Base-by-base conservation (phyloP, 495 filamentous ascomycete genomes). In the Lasiosphaeria hispida region DNA sequence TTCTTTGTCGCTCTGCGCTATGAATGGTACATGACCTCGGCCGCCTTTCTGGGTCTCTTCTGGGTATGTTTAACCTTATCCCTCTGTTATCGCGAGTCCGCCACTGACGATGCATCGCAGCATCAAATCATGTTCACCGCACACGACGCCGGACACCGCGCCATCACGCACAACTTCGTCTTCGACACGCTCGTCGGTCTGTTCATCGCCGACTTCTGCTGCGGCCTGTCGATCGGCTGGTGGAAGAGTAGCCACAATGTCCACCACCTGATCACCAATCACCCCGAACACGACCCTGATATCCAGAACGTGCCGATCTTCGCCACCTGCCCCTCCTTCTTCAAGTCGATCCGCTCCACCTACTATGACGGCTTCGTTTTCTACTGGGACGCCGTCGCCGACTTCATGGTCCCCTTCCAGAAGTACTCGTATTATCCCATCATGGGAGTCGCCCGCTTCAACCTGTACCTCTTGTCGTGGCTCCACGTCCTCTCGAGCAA, bases 221-320 rank as follows among this genome's bases (percentile, higher is more conserved):
- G 77, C 59, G 77, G 77, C 10, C 67, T 80, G 13, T 75, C 71
- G 30, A 73, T 80, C 45, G 78, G 78, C 13, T 81, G 78, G 78
- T 81, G 78, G 78, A 81, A 81, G 64, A 70, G 69, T 64, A 78
- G 72, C 52, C 78, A 81, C 64, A 81, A 81, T 49, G 78, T 81
- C 14, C 78, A 81, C 63, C 78, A 81, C 61, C 69, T 81, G 8
- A 65, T 81, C 36, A 78, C 78, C 17, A 81, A 81, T 61, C 66
- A 69, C 45, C 78, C 77, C 6, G 77, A 79, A 47, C 77, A 80
- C 64, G 78, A 81, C 57, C 78, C 78, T 11, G 78, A 81, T 60
- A 75, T 80, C 51, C 76, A 81, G 54, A 78, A 81, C 58, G 66
- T 76, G 18, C 77, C 78, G 11, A 66, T 81, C 40, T 80, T 81